Evolutionary conservation across 2,329 filamentous ascomycete genomes (phyloP), one percentile per base, ranked within the genome.

Genomic region (Sarocladium brachiariae): DNA sequence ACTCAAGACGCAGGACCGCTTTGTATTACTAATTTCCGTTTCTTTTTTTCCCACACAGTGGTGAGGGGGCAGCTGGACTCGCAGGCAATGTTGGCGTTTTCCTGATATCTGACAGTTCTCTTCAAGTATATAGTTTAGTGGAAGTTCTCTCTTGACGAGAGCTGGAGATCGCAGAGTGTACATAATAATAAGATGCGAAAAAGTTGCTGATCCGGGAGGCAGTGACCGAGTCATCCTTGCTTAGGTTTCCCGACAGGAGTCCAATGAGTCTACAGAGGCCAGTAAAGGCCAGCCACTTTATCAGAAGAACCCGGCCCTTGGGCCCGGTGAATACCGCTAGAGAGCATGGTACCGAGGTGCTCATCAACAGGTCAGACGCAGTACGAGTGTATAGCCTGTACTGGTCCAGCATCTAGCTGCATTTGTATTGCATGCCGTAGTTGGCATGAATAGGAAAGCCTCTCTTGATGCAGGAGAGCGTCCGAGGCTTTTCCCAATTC

Each of bases 141-240:
- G n/a, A n/a, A n/a, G n/a, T n/a, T n/a, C n/a, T n/a, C n/a, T 47
- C 43, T 47, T 33, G 43, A 47, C 11, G 43, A 47, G 43, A 47
- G 43, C 43, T 47, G 43, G 25, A 31, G 25, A 47, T 16, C 24
- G 30, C 27, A 21, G n/a, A 27, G 39, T 33, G 43, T 47, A 47
- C 43, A 47, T 47, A 47, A 47, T 47, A 33, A 33, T 23, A 31
- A 19, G 11, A 33, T 19, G 19, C 33, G 11, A 23, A 47, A n/a
- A 25, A 41, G n/a, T 18, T 30, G 13, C 27, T 30, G 27, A 30
- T 30, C 27, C 27, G 7, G 7, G 27, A 7, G n/a, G 27, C 27
- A 30, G 27, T 30, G 27, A 30, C 13, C 27, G 7, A 30, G 27
- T 13, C 7, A 13, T 13, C 27, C 7, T 30, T 30, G 27, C 27